Conservation (phyloP, 768 basidiomycete species). For the Sarcomyxa edulis region DNA sequence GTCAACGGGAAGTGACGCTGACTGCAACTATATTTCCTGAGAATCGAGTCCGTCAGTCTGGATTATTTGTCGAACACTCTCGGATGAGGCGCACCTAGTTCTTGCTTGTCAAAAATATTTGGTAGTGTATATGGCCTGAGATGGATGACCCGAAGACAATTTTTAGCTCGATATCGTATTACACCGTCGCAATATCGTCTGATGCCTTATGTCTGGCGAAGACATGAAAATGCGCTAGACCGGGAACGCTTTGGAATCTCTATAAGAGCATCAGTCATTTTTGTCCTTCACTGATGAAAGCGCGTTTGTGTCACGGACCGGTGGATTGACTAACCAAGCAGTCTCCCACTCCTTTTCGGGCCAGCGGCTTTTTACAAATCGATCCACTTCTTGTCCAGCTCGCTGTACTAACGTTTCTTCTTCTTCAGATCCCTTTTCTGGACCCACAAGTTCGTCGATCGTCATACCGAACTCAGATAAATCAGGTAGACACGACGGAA, state of each 20-base stretch:
- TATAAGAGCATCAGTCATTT: no score
- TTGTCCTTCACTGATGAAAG: no score
- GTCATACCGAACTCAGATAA: constrained; percentile 71
- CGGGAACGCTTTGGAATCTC: constrained; percentile 80
- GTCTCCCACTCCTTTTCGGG: constrained; percentile 77
- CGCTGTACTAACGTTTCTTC: constrained; percentile 45
- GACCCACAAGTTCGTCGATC: constrained; percentile 51
- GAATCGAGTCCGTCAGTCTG: no score
- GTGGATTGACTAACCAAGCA: constrained; percentile 89
- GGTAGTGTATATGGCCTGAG: no score
- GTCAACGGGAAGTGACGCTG: no score
- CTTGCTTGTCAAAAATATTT: no score
- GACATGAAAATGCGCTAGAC: constrained; percentile 82
- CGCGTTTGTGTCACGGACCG: constrained; percentile 34
- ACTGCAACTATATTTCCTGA: no score
- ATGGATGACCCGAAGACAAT: no score
- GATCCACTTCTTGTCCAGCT: constrained; percentile 54
- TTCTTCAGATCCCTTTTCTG: constrained; percentile 41
- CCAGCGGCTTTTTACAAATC: constrained; percentile 67
- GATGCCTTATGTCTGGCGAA: constrained; percentile 70
- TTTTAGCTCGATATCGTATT: no score
- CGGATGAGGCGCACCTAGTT: no score
- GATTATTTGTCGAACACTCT: no score
- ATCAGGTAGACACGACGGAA: constrained; percentile 53
- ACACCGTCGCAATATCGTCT: no score